Evolutionary conservation across 176 grass and related monocot genomes (phyloP).

Genomic region (Oryza longistaminata): DNA sequence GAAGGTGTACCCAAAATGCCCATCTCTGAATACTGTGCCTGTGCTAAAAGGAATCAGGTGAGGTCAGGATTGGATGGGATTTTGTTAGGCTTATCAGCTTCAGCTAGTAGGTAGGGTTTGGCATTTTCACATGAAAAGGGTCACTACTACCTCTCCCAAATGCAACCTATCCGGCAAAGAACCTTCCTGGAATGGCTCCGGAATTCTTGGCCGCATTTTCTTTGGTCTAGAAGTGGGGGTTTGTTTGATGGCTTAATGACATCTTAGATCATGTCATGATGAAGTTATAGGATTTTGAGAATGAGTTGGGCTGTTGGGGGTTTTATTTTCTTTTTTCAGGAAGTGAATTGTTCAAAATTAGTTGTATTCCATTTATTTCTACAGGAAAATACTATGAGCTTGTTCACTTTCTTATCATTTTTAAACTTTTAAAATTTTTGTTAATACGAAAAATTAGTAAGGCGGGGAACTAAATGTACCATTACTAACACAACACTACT

Average conservation of each 20-base stretch:
- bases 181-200: not conserved
- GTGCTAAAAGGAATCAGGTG: no score
- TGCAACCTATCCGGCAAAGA: not conserved
- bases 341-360: not conserved
- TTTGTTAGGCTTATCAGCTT: not conserved
- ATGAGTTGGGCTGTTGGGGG: no score
- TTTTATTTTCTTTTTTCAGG: not conserved
- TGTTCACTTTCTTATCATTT: no score
- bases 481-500: no score
- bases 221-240: not conserved
- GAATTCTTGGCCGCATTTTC: not conserved
- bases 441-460: no score
- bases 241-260: not conserved
- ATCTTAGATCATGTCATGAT: not conserved
- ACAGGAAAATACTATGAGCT: not conserved
- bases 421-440: no score
- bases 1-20: not conserved
- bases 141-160: slow-evolving; percentile 9
- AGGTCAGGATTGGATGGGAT: not conserved
- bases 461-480: no score
- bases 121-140: no score
- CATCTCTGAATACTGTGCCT: not conserved
- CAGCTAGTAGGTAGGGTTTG: not conserved
- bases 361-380: not conserved
- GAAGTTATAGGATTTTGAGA: not conserved